Percentiles rank a stretch among this genome's conserved stretches.
Conservation (phyloP, 1,284 basidiomycete species). For the Irpex rosettiformis region DNA sequence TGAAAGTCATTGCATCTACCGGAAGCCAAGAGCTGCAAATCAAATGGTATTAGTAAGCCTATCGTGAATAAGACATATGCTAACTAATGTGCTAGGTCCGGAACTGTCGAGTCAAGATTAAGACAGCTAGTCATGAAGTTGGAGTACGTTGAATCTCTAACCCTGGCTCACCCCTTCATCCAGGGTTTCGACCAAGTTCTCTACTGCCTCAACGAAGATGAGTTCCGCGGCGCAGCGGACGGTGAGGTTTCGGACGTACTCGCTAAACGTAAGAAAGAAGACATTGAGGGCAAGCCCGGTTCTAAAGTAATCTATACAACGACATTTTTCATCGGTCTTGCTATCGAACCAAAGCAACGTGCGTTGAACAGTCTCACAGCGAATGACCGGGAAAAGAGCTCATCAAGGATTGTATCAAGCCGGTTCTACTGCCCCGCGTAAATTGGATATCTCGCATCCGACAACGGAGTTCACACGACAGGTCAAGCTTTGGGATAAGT, state of each 20-base stretch:
- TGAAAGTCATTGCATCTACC: conserved; percentile 96
- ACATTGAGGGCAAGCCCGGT: conserved; percentile 76
- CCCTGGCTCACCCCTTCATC: conserved; percentile 92
- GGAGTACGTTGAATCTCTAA: conserved; percentile 90
- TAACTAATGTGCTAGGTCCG: conserved; percentile 21
- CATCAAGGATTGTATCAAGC: conserved; percentile 39
- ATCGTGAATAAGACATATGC: neutral
- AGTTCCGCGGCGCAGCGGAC: conserved; percentile 86
- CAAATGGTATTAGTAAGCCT: conserved; percentile 72
- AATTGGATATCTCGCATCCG: conserved; percentile 95
- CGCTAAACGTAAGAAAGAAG: conserved; percentile 73
- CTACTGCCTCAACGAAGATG: conserved; percentile 83
- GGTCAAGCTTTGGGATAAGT: conserved; percentile 96
- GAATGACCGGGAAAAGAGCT: conserved; percentile 9
- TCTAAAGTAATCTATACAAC: conserved; percentile 85
- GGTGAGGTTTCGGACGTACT: conserved; percentile 79
- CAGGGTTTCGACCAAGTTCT: conserved; percentile 90
- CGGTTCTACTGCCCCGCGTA: conserved; percentile 67
- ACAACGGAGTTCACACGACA: conserved; percentile 95
- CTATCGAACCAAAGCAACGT: conserved; percentile 91
- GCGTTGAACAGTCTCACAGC: conserved; percentile 29
- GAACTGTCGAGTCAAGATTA: conserved; percentile 91
- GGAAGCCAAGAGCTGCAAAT: conserved; percentile 83
- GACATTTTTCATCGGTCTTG: conserved; percentile 95
- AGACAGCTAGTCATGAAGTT: conserved; percentile 97